A percentile compares a stretch with the other conserved stretches of the same genome.
These are phyloP conservation scores for Astragalus glycyphyllos DNA, from an alignment of 306 rosid species.

Conservation along the genomic window DNA sequence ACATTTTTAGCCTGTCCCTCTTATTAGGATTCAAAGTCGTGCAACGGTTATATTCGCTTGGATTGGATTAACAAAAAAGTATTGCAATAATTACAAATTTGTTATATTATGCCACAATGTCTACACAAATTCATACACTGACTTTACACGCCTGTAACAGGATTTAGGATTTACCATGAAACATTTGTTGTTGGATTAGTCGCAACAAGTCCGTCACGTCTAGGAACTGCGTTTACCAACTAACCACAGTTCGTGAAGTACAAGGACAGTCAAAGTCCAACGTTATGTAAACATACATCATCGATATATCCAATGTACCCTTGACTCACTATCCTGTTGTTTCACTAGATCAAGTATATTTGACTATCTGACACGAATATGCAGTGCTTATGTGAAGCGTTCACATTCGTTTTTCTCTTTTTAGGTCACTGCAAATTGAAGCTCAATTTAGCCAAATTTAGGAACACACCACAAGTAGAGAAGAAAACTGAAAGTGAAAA, in stretches of 20 bases:
- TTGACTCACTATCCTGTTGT: background rate
- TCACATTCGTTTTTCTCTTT: background rate
- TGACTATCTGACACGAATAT: background rate
- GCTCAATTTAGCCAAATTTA: background rate
- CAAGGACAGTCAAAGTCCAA: conserved; percentile 25
- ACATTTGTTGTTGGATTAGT: conserved; percentile 1
- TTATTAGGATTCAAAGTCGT: conserved; percentile 20
- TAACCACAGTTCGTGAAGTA: background rate
- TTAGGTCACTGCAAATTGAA: background rate
- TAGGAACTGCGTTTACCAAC: conserved; percentile 16
- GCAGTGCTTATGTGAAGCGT: conserved; percentile 14
- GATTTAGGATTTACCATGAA: background rate
- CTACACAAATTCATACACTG: too few relatives aligned
- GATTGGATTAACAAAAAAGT: background rate
- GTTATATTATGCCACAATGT: background rate
- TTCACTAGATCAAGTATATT: background rate
- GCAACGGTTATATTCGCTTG: conserved; percentile 1
- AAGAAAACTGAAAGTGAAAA: background rate
- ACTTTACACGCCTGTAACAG: too few relatives aligned
- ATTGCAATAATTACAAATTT: background rate
- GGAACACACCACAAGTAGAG: conserved; percentile 33
- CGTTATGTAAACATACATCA: background rate
- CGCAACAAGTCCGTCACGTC: background rate
- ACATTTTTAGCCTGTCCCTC: background rate
- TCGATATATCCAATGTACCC: background rate